Percentiles rank a stretch among this genome's conserved stretches.
phyloP scores from a whole-genome alignment of 331 rosid genomes.

The Malus hybrid region DNA sequence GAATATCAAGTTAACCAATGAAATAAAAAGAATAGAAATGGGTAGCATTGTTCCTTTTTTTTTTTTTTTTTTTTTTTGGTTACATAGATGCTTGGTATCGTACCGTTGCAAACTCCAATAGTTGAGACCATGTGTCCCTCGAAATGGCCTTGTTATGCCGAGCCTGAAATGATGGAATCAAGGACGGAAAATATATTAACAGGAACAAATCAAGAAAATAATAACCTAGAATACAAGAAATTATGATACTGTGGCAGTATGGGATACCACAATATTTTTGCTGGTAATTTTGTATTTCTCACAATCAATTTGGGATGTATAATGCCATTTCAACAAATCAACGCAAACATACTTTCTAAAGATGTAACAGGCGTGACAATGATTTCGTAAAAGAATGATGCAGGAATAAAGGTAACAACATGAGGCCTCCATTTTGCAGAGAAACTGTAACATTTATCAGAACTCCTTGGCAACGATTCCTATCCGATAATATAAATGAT shows the following conservation, averaged over 20 bases:
- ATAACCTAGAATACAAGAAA: no score
- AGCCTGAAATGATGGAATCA: constrained; percentile 43
- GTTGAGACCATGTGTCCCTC: constrained; percentile 98
- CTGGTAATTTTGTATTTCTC: neutral
- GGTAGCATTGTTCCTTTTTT: neutral
- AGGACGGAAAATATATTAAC: neutral
- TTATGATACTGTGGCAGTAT: no score
- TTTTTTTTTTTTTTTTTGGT: no score
- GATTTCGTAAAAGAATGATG: neutral
- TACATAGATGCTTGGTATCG: neutral
- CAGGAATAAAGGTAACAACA: neutral
- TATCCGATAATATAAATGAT: neutral
- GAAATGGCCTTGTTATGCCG: constrained; percentile 95
- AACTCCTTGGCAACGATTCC: neutral
- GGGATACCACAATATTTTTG: no score
- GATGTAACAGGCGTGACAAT: neutral
- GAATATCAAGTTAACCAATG: neutral
- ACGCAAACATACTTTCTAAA: neutral
- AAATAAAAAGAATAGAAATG: neutral
- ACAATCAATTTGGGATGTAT: neutral
- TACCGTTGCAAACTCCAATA: constrained; percentile 97
- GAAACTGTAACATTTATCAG: neutral
- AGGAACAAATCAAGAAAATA: neutral
- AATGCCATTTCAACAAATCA: neutral
- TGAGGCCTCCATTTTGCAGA: neutral